phyloP scores from a whole-genome alignment of 2,329 filamentous ascomycete species.

The Hypoxylon sp. region DNA sequence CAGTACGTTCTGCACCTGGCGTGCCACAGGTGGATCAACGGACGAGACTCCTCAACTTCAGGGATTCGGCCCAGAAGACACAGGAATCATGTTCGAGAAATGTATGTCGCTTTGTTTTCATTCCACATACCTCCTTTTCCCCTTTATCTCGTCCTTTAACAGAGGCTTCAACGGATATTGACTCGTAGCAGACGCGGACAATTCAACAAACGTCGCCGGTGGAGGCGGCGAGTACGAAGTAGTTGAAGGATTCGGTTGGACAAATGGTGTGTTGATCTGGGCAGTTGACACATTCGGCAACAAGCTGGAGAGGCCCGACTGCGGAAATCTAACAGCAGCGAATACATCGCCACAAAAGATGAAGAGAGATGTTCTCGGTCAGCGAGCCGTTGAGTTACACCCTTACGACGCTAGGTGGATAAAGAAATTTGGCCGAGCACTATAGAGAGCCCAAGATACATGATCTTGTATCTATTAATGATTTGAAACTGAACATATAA shows the following conservation, averaged over 20 bases:
- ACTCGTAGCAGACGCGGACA: slow-evolving; percentile 63
- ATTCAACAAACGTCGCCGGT: slow-evolving; percentile 72
- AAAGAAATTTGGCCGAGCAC: slow-evolving; percentile 62
- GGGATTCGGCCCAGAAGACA: slow-evolving; percentile 60
- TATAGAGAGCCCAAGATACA: not conserved
- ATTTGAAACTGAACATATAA: not conserved
- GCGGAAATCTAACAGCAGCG: slow-evolving; percentile 65
- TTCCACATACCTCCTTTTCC: not conserved
- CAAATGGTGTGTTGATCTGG: slow-evolving; percentile 78
- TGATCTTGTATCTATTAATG: not conserved
- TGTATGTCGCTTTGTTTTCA: slow-evolving; percentile 52
- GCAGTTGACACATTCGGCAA: slow-evolving; percentile 73
- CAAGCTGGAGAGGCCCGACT: slow-evolving; percentile 69
- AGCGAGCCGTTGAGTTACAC: slow-evolving; percentile 64
- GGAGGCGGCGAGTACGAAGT: slow-evolving; percentile 78
- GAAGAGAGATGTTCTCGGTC: slow-evolving; percentile 46
- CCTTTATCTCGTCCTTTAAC: not conserved
- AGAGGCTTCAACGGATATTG: slow-evolving; percentile 1
- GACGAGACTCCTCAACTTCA: slow-evolving; percentile 65
- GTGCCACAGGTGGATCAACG: slow-evolving; percentile 75
- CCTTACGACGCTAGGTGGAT: slow-evolving; percentile 63
- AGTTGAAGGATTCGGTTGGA: slow-evolving; percentile 80
- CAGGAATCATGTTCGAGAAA: slow-evolving; percentile 79
- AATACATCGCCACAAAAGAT: slow-evolving; percentile 53
- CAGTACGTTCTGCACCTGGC: slow-evolving; percentile 79